Evolutionary conservation across 768 basidiomycete species (phyloP), one percentile per base, ranked within the genome.

Genomic region (Lactarius psammicola): DNA sequence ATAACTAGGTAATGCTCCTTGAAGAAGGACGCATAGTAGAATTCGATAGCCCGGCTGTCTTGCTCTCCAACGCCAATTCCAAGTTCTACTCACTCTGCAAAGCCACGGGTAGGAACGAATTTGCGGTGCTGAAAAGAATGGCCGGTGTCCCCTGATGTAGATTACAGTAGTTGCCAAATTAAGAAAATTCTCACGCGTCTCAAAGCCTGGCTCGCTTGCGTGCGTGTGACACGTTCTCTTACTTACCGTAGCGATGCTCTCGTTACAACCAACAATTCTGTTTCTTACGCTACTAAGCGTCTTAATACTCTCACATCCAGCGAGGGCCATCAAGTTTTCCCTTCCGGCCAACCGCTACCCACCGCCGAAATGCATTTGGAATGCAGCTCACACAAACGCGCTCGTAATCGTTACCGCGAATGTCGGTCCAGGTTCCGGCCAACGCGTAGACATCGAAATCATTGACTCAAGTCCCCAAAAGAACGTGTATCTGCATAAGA

Each of bases 351-450:
- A 82, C 68, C 85, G 86, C 67, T 85, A 88, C 70, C 95, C 96
- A 0, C 78, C 81, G 31, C 73, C 84, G 69, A 95, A 94, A 77
- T 98, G 96, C 77, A 88, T 98, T 63, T 99, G 97, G 97, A 97
- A 99, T 75, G 80, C 89, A 28, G 96, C 88, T 10, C 91, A 95
- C 72, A 78, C 82, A 7, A 87, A 94, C 71, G 84, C 92, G 7
- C 88, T 98, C 40, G 93, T 98, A 74, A 93, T 99, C 71, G 94
- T 97, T 70, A 98, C 96, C 0, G 95, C 96, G 53, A 96, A 97
- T 74, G 89, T 96, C 34, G 87, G 88, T 0, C 82, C 88, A 0
- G 90, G 89, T 0, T 76, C 77, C 0, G 81, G 84, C 71, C 95
- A 96, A 77, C 85, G 94, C 26, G 82, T 95, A 40, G 97, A 99